Base-by-base conservation (phyloP, 2,329 filamentous ascomycete species). In the Pseudogymnoascus sp. region DNA sequence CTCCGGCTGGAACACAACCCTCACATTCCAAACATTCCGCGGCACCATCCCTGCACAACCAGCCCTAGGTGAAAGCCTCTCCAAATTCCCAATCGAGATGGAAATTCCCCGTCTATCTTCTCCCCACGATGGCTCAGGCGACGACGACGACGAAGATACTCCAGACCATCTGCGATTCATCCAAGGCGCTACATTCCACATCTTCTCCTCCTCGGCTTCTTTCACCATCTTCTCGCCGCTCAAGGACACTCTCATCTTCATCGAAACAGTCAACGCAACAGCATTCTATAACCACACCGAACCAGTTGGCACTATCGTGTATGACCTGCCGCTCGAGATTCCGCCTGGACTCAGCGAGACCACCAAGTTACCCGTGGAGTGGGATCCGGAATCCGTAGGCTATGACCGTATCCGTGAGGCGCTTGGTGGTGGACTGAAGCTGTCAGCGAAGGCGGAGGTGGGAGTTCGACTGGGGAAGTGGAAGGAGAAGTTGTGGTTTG, bases 161-260 rank as follows among this genome's bases (percentile, higher is more conserved):
- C 77, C 82, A 0, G 85, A 86, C 67, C 29, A 56, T 13, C 17
- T 33, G 19, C 29, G 50, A 33, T 97, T 97, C 74, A 91, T 99
- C 69, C 84, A 88, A 72, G 87, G 91, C 69, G 90, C 93, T 10
- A 93, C 88, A 6, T 87, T 99, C 75, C 92, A 97, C 76, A 76
- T 97, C 61, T 82, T 95, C 66, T 89, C 90, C 15, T 96, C 91
- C 0, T 92, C 91, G 0, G 93, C 93, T 3, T 86, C 88, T 0
- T 97, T 99, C 75, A 87, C 84, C 0, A 81, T 97, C 21, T 82
- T 87, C 40, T 97, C 93, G 0, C 95, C 95, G 0, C 79, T 97
- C 7, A 77, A 80, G 42, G 79, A 86, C 64, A 89, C 89, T 61
- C 91, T 86, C 0, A 76, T 97, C 17, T 89, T 86, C 69, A 83